Evolutionary conservation across 1,284 basidiomycete species (phyloP).

Genomic region (Marasmius fiardii): DNA sequence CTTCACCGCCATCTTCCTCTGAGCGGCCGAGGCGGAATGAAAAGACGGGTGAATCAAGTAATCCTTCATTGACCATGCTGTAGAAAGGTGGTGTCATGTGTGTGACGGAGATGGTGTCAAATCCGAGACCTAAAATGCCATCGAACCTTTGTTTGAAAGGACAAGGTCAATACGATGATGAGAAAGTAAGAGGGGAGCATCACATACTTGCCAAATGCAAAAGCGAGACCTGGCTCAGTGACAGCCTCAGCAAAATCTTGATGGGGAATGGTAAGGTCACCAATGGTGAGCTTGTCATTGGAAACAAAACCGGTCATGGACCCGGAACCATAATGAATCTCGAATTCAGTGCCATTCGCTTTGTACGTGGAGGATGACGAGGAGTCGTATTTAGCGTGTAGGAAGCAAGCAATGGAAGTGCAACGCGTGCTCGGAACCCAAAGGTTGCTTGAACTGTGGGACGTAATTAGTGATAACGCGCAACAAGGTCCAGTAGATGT

Average conservation of each 20-base stretch:
- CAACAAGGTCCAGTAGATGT: not conserved
- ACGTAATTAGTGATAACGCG: conserved; percentile 7
- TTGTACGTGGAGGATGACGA: conserved; percentile 85
- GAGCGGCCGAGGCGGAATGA: conserved; percentile 92
- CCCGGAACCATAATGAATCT: conserved; percentile 95
- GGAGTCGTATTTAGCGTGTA: conserved; percentile 93
- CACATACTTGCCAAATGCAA: conserved; percentile 91
- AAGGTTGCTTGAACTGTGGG: conserved; percentile 77
- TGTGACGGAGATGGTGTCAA: conserved; percentile 96
- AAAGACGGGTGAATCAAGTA: conserved; percentile 88
- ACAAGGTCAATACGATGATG: conserved; percentile 3
- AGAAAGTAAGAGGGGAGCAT: not conserved
- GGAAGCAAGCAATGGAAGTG: conserved; percentile 97
- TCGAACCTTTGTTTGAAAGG: conserved; percentile 65
- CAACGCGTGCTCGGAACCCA: conserved; percentile 92
- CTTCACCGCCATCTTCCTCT: conserved; percentile 90
- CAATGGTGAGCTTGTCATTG: conserved; percentile 80
- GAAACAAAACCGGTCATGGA: conserved; percentile 98
- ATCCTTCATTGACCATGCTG: conserved; percentile 83
- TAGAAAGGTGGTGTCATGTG: conserved; percentile 95
- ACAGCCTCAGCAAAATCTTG: conserved; percentile 97
- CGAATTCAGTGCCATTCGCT: conserved; percentile 88
- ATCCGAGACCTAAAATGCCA: conserved; percentile 93
- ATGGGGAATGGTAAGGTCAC: conserved; percentile 74
- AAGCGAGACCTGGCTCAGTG: conserved; percentile 95